Percentiles rank a stretch among this genome's conserved stretches.
phyloP scores from a whole-genome alignment of 176 grass and related monocot species.

The Oryza meridionalis region DNA sequence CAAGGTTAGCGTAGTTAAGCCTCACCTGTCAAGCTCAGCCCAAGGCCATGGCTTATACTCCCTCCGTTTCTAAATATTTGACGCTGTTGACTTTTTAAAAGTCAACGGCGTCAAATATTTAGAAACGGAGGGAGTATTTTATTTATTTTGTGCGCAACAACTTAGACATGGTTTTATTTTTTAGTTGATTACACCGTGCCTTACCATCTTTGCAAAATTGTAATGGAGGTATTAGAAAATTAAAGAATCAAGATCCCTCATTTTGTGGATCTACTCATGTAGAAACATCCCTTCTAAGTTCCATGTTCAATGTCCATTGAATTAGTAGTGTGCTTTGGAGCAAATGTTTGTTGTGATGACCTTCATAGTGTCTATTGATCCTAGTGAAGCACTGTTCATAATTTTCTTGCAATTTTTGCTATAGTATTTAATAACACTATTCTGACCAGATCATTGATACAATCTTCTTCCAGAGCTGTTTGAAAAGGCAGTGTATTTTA shows the following conservation, averaged over 20 bases:
- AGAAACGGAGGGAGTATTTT: no score
- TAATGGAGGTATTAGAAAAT: neutral
- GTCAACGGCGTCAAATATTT: no score
- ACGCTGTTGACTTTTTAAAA: no score
- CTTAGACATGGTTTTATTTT: no score
- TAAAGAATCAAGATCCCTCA: neutral
- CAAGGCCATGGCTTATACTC: no score
- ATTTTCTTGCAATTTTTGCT: neutral
- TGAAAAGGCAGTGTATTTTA: neutral
- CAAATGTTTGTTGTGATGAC: neutral
- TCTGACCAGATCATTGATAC: neutral
- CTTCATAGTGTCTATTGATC: neutral
- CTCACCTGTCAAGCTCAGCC: no score
- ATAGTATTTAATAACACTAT: neutral
- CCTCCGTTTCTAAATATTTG: no score
- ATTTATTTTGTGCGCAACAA: no score
- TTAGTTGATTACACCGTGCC: no score
- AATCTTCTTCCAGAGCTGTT: neutral
- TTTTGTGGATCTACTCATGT: slow-evolving; percentile 11
- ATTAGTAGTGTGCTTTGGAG: neutral
- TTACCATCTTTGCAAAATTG: neutral
- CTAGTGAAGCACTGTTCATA: neutral
- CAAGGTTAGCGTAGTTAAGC: neutral
- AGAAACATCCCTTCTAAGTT: neutral
- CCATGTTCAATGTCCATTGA: slow-evolving; percentile 9